Evolutionary conservation across 164 flowering plant species (phyloP).

Genomic region (Magnolia officinalis): DNA sequence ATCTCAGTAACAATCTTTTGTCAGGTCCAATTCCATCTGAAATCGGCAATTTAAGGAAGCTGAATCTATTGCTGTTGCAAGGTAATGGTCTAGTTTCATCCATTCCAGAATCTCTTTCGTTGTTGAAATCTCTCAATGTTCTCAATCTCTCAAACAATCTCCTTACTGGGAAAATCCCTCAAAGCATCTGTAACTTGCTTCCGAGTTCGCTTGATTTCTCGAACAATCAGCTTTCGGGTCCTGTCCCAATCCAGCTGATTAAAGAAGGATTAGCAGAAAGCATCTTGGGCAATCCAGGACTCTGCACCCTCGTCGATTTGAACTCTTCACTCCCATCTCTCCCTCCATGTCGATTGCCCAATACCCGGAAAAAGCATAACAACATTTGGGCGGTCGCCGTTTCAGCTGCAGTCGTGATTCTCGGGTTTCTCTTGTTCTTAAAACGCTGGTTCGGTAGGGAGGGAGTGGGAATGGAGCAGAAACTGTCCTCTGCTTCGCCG

Average conservation of each 20-base stretch:
- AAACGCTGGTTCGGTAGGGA: slow-evolving; percentile 43
- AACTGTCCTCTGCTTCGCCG: slow-evolving; percentile 40
- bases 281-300: slow-evolving; percentile 71
- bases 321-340: slow-evolving; percentile 35
- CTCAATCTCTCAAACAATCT: slow-evolving; percentile 83
- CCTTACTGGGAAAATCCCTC: slow-evolving; percentile 72
- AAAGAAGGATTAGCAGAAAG: slow-evolving; percentile 65
- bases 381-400: slow-evolving; percentile 52
- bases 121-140: slow-evolving; percentile 62
- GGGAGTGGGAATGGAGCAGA: slow-evolving; percentile 34
- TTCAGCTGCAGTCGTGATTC: slow-evolving; percentile 34
- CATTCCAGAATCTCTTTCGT: slow-evolving; percentile 70
- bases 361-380: slow-evolving; percentile 36
- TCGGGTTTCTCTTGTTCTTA: slow-evolving; percentile 51
- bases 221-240: slow-evolving; percentile 72
- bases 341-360: slow-evolving; percentile 44
- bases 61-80: slow-evolving; percentile 64
- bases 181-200: slow-evolving; percentile 50
- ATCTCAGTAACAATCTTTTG: slow-evolving; percentile 68
- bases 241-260: slow-evolving; percentile 56
- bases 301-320: slow-evolving; percentile 46
- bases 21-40: slow-evolving; percentile 77
- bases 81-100: slow-evolving; percentile 62
- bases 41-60: slow-evolving; percentile 58
- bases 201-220: slow-evolving; percentile 81